phyloP scores from a whole-genome alignment of 2,329 filamentous ascomycete species.

The Beauveria varroae region DNA sequence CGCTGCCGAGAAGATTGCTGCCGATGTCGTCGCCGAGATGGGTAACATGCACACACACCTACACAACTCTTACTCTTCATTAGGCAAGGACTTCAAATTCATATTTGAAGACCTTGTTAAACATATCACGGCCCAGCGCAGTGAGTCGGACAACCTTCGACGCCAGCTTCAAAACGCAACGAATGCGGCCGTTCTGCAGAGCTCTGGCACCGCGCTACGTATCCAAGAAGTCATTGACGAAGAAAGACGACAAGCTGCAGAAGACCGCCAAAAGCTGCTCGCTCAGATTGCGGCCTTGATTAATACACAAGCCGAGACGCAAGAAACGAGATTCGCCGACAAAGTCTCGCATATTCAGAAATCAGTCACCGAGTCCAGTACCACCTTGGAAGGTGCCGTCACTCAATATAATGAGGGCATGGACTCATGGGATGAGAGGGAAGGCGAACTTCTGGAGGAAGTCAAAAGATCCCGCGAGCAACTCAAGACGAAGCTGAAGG shows the following conservation, averaged over 20 bases:
- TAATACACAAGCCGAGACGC: constrained; percentile 62
- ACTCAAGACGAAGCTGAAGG: constrained; percentile 74
- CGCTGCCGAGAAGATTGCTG: constrained; percentile 81
- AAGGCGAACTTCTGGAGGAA: constrained; percentile 61
- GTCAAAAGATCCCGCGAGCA: constrained; percentile 67
- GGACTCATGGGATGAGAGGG: constrained; percentile 64
- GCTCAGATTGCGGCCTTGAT: constrained; percentile 72
- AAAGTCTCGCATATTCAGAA: constrained; percentile 56
- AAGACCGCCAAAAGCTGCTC: constrained; percentile 68
- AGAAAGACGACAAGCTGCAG: constrained; percentile 64
- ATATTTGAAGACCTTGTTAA: constrained; percentile 76
- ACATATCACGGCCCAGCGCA: constrained; percentile 67
- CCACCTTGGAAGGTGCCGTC: constrained; percentile 57
- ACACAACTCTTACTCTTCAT: constrained; percentile 72
- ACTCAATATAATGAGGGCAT: constrained; percentile 62
- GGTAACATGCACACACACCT: constrained; percentile 77
- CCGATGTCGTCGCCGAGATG: constrained; percentile 81
- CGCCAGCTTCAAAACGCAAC: constrained; percentile 66
- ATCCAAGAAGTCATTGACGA: constrained; percentile 66
- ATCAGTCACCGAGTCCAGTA: constrained; percentile 55
- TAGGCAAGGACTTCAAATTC: constrained; percentile 79
- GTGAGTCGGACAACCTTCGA: constrained; percentile 66
- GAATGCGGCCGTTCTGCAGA: constrained; percentile 59
- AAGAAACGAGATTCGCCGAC: constrained; percentile 62
- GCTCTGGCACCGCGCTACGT: constrained; percentile 55